These are phyloP conservation scores for Neonectria faginata DNA, from an alignment of 2,329 filamentous ascomycete species.

Conservation along the genomic window DNA sequence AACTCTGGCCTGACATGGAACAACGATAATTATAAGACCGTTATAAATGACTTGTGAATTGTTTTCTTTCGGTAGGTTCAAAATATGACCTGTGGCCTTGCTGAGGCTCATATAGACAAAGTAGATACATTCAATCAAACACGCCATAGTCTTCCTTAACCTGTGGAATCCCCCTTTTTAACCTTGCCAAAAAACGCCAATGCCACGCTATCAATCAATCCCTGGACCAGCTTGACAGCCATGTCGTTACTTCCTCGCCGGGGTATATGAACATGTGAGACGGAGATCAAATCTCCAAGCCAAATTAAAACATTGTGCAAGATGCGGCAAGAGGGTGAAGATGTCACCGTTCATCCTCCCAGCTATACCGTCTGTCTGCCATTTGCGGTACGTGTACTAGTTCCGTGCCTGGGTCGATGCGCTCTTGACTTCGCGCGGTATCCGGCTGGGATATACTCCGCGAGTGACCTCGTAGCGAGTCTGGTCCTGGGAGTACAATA, in stretches of 20 bases:
- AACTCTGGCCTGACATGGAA: background rate
- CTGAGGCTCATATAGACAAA: conserved; percentile 4
- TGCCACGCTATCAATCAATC: conserved; percentile 10
- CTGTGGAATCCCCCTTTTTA: background rate
- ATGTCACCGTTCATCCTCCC: conserved; percentile 55
- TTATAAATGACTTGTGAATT: background rate
- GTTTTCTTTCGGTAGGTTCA: background rate
- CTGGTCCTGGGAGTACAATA: conserved; percentile 16
- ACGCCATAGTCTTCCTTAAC: conserved; percentile 1
- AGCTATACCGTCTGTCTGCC: conserved; percentile 63
- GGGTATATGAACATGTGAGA: conserved; percentile 21
- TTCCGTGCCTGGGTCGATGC: conserved; percentile 59
- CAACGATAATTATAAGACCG: background rate
- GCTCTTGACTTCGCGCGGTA: conserved; percentile 50
- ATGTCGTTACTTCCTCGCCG: conserved; percentile 14
- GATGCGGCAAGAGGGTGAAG: background rate
- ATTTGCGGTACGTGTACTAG: conserved; percentile 64
- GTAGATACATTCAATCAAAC: conserved; percentile 6
- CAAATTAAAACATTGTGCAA: conserved; percentile 15
- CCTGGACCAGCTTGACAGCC: conserved; percentile 3
- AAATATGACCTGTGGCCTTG: background rate
- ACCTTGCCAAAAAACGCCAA: conserved; percentile 9
- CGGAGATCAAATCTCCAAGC: background rate
- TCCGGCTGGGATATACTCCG: conserved; percentile 15
- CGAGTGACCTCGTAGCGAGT: background rate